These are phyloP conservation scores for Corchorus olitorius DNA, from an alignment of 345 rosid genomes.

Conservation along the genomic window DNA sequence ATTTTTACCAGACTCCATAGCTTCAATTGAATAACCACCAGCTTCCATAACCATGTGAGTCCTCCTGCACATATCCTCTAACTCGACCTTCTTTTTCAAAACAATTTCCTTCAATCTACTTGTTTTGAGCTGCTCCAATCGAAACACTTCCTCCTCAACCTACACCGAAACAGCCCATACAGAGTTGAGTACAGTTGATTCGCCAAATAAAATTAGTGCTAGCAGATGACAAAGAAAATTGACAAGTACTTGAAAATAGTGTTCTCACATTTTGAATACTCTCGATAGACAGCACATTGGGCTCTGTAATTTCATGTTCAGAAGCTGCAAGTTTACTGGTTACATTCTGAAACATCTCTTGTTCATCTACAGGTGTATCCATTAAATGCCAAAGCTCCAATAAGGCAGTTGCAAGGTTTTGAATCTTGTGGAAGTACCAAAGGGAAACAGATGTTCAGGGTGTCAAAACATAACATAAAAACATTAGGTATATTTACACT, in stretches of 20 bases:
- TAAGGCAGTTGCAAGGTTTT: slow-evolving; percentile 57
- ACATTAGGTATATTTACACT: neutral
- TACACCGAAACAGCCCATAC: slow-evolving; percentile 23
- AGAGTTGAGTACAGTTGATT: neutral
- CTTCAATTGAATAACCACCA: slow-evolving; percentile 49
- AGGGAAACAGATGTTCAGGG: neutral
- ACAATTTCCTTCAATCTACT: slow-evolving; percentile 69
- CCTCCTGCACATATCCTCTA: slow-evolving; percentile 69
- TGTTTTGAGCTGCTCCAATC: slow-evolving; percentile 60
- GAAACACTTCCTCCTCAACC: slow-evolving; percentile 69
- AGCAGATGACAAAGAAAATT: neutral
- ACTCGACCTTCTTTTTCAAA: slow-evolving; percentile 63
- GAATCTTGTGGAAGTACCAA: slow-evolving; percentile 41
- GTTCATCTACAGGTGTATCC: slow-evolving; percentile 69
- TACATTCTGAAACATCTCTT: slow-evolving; percentile 49
- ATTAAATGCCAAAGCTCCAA: slow-evolving; percentile 77
- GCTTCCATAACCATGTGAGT: slow-evolving; percentile 58
- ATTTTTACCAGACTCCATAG: slow-evolving; percentile 52
- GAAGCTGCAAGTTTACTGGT: slow-evolving; percentile 53
- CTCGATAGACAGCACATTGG: slow-evolving; percentile 54
- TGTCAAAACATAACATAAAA: neutral
- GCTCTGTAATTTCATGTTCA: slow-evolving; percentile 55
- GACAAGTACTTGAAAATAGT: neutral
- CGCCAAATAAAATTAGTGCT: neutral
- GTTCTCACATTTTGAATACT: slow-evolving; percentile 55